Base-by-base conservation (phyloP, 164 flowering plant genomes). In the Vitis labrusca region DNA sequence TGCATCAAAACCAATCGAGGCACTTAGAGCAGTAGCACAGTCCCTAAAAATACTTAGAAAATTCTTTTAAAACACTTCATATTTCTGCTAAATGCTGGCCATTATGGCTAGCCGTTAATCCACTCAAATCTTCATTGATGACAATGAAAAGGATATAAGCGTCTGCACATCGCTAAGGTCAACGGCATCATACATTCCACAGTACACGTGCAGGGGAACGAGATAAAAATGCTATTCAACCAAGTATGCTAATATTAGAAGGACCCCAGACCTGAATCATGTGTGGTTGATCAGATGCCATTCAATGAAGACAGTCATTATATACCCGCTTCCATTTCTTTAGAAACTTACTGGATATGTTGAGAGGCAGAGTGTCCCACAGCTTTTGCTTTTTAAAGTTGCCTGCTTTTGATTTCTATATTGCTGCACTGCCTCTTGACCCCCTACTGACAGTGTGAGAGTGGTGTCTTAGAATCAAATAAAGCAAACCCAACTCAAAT, bases 381-480 rank as follows among this genome's bases (percentile, higher is more conserved):
- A 68, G 68, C 76, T 78, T 78, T 75, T 75, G 74, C 79, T 69
- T 79, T 76, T 59, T 48, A 62, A 61, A 75, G 66, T 53, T 66
- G 67, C 17, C 14, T 66, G 57, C 77, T 71, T 67, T 65, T 73
- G 68, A 61, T 10, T 55, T 59, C 61, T 64, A 68, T 50, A 50
- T 37, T 49, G 69, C 32, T n/a, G 68, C 67, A 55, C 70, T 37
- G 70, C 72, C 65, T 61, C 61, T 52, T 79, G 77, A 37, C 44
- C 44, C 44, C 66, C 65, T 65, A 70, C 57, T 66, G 74, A 67
- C 65, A 73, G 48, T 6, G 50, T n/a, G 74, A 47, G 44, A 37
- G 44, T 37, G 44, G 64, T 47, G 49, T 32, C 53, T 51, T 63
- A 67, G 61, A 66, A 66, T 71, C 73, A 51, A 51, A 61, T 50